Evolutionary conservation across 2,329 filamentous ascomycete genomes (phyloP).

Genomic region (Curvularia sp.): DNA sequence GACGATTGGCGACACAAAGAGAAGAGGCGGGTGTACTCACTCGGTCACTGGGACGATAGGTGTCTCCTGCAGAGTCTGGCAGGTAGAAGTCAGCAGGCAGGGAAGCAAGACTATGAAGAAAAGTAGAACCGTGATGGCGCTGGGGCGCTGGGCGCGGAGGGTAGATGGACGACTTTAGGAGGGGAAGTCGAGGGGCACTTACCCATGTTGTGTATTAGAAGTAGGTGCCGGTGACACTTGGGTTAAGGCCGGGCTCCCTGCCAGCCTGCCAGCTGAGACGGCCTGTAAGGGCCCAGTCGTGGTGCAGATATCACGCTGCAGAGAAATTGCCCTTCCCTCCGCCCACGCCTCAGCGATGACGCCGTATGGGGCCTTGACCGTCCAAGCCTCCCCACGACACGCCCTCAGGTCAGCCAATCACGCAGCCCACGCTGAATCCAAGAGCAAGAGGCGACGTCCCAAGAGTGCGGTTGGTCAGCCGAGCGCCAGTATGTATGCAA

Average conservation of each 20-base stretch:
- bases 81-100: constrained; percentile 30
- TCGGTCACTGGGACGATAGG: constrained; percentile 35
- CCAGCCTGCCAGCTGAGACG: constrained; percentile 46
- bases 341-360: constrained; percentile 34
- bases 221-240: constrained; percentile 35
- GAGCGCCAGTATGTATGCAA: constrained; percentile 34
- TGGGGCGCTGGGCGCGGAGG: constrained; percentile 22
- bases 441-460: constrained; percentile 34
- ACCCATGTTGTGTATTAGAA: constrained; percentile 42
- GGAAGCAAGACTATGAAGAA: constrained; percentile 23
- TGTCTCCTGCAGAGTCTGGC: constrained; percentile 32
- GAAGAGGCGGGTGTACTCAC: constrained; percentile 28
- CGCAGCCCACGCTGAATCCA: constrained; percentile 30
- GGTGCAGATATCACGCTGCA: constrained; percentile 43
- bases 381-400: constrained; percentile 41
- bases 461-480: constrained; percentile 28
- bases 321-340: constrained; percentile 44
- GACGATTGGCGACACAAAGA: constrained; percentile 10
- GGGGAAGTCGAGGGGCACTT: constrained; percentile 34
- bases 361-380: constrained; percentile 39
- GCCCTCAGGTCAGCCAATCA: constrained; percentile 37
- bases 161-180: constrained; percentile 20
- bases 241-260: constrained; percentile 35
- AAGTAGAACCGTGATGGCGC: constrained; percentile 35
- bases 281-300: constrained; percentile 36